Evolutionary conservation across 352 stramenopile species (phyloP).

Genomic region (Pythium insidiosum): DNA sequence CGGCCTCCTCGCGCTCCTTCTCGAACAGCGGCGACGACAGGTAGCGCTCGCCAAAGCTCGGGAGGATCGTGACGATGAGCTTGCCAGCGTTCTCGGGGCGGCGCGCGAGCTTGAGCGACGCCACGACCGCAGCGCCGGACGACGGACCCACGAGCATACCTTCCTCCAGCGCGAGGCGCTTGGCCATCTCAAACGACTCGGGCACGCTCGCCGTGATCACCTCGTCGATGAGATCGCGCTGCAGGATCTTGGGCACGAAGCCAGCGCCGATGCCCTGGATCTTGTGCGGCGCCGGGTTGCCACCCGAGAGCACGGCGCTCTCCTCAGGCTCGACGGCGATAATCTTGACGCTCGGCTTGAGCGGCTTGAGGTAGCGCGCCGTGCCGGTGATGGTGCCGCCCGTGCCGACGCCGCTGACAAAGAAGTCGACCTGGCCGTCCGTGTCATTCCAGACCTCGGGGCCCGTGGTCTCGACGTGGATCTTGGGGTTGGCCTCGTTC

Average conservation of each 20-base stretch:
- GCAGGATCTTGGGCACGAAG: constrained; percentile 77
- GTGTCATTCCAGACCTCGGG: constrained; percentile 86
- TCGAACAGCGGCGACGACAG: constrained; percentile 78
- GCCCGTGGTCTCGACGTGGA: constrained; percentile 85
- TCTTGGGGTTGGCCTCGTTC: constrained; percentile 95
- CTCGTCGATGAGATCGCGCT: constrained; percentile 83
- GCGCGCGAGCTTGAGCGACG: constrained; percentile 72
- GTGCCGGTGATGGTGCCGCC: constrained; percentile 85
- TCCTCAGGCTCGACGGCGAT: constrained; percentile 81
- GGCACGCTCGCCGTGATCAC: constrained; percentile 77
- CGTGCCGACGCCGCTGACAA: constrained; percentile 84
- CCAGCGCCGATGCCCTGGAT: constrained; percentile 83
- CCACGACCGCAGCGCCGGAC: constrained; percentile 79
- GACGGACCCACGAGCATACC: constrained; percentile 84
- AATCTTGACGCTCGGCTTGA: constrained; percentile 78
- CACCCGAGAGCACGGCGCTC: constrained; percentile 75
- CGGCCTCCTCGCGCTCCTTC: constrained; percentile 64
- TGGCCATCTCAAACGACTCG: constrained; percentile 82
- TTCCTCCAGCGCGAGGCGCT: constrained; percentile 77
- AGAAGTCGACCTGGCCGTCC: constrained; percentile 81
- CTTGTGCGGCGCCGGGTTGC: constrained; percentile 75
- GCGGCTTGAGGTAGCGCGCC: constrained; percentile 80
- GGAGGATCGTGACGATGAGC: constrained; percentile 86
- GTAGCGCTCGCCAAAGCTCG: constrained; percentile 88
- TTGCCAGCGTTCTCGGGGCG: constrained; percentile 82